phyloP scores from a whole-genome alignment of 2,329 filamentous ascomycete genomes.

The Stemphylium vesicarium region DNA sequence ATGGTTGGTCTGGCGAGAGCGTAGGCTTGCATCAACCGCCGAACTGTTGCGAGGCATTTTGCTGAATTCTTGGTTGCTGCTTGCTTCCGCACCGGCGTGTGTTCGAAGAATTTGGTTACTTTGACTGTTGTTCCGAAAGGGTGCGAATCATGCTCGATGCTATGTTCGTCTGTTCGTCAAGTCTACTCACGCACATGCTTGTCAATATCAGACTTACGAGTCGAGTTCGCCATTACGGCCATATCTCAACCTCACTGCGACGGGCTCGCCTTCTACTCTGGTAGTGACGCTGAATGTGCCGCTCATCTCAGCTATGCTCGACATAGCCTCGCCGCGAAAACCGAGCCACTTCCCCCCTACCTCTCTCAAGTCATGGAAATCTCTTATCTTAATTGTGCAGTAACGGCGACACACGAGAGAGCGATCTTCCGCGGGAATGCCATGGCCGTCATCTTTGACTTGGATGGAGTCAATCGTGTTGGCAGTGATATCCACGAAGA shows the following conservation, averaged over 20 bases:
- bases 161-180: conserved; percentile 17
- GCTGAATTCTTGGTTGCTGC: conserved; percentile 62
- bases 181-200: neutral
- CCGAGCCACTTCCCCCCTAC: conserved; percentile 69
- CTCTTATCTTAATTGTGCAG: conserved; percentile 74
- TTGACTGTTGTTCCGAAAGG: conserved; percentile 73
- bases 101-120: conserved; percentile 64
- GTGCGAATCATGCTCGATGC: conserved; percentile 53
- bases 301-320: conserved; percentile 67
- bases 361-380: conserved; percentile 65
- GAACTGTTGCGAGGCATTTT: conserved; percentile 65
- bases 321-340: conserved; percentile 77
- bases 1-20: conserved; percentile 69
- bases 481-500: conserved; percentile 68
- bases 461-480: conserved; percentile 74
- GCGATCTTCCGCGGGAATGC: conserved; percentile 69
- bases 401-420: conserved; percentile 67
- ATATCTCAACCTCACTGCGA: conserved; percentile 63
- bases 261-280: conserved; percentile 64
- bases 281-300: conserved; percentile 66
- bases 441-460: conserved; percentile 70
- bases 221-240: conserved; percentile 57
- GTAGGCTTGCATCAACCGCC: conserved; percentile 67
- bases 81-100: conserved; percentile 69
- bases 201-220: conserved; percentile 39